Base-by-base conservation (phyloP, 192 early-diverging fungal species). In the Gamsiella multidivaricata region DNA sequence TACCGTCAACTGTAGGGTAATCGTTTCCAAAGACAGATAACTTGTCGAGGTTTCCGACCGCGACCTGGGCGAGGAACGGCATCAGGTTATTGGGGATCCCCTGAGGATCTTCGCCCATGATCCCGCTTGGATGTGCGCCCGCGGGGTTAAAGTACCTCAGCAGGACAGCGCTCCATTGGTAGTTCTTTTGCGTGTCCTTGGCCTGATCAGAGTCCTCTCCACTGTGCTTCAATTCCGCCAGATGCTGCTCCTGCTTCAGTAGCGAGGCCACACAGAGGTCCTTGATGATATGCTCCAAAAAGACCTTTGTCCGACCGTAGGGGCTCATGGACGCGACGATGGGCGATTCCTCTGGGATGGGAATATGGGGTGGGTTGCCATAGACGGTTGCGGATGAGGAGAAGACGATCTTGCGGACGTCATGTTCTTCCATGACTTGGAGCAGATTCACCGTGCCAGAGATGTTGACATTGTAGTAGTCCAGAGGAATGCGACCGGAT, bases 231-330 rank as follows among this genome's bases (percentile, higher is more conserved):
- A 39, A 25, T 23, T 49, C 45, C 55, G 56, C 58, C 9, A 50
- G 28, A 49, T 68, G 37, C 25, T 60, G 34, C 36, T 59, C 47
- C 34, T 75, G 71, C 29, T 76, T 76, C 29, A 87, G 81, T 5
- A 71, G 49, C 28, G 88, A 82, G 7, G 90, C 84, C 2, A 56
- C 64, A 68, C 84, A 91, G 65, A 92, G 88, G 60, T 96, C 95
- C 28, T 81, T 84, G 53, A 98, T 83, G 22, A 94, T 88, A 70
- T 86, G 88, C 73, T 98, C 97, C 56, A 93, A 90, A 59, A 89
- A 94, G 22, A 96, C 83, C 68, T 98, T 98, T 12, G 97, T 97
- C 56, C 94, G 91, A 18, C 97, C 97, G 71, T 98, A 98, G n/a
- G 95, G 94, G 80, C 94, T 96, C 67, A 85, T 91, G 33, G 95